Base-by-base conservation (phyloP, 306 rosid species). In the Cicer pinnatifidum region DNA sequence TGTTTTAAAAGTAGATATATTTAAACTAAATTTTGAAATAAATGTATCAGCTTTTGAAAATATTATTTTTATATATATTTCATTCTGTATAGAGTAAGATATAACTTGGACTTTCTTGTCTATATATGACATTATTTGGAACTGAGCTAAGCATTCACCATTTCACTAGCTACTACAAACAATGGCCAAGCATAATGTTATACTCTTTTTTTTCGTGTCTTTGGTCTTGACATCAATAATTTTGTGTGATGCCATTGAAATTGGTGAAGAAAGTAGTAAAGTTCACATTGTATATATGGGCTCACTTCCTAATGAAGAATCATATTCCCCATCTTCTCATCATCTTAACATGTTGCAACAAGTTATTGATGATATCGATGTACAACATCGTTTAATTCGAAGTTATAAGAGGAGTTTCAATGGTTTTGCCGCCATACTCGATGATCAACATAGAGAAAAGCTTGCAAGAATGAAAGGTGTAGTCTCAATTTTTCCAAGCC, bases 361-460 rank as follows among this genome's bases (percentile, higher is more conserved):
- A 67, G 72, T 67, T 12, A 1, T 46, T 46, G 44, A 20, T 44
- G 16, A 11, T 0, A 59, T 11, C 10, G 0, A 33, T 28, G 7
- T 41, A n/a, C 2, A 47, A 68, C 4, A 47, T 6, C 7, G 2
- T 3, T 7, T 69, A 1, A 16, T 77, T 6, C 67, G 13, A 7
- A 77, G 81, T 62, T 77, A 69, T 45, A 37, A 44, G 5, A 69
- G 70, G 58, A 77, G 76, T 13, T 77, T 77, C 54, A 77, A 77
- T 77, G 81, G 75, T 1, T 69, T 77, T 59, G 75, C 81, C 17
- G 81, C 71, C 40, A 47, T 10, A 40, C 70, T 77, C 6, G 59
- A 8, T 16, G 37, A n/a, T 9, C 43, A 58, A 4, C 53, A 77
- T 44, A 51, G 9, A 6, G 16, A 77, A 20, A 69, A 69, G 6